Evolutionary conservation across 1,284 basidiomycete genomes (phyloP), one percentile per base, ranked within the genome.

Genomic region (Ustilago hordei): DNA sequence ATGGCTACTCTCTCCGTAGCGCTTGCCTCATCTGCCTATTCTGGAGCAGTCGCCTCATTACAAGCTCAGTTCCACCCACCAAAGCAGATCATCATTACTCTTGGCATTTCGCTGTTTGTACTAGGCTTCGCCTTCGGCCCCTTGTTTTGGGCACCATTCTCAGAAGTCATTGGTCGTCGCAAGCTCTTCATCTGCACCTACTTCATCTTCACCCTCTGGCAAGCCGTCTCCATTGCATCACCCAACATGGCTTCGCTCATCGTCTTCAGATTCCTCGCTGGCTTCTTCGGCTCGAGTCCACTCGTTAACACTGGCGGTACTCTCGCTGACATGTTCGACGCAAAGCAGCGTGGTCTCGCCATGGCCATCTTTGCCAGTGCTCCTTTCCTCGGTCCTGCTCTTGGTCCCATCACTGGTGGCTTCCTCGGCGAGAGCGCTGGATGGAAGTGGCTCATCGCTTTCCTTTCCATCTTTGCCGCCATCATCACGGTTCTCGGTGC

Each of bases 401-500:
- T 86, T 9, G 86, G 85, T 12, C 86, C 86, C 7, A 83, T 86
- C 59, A 75, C 78, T 56, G 82, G 85, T 28, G 81, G 84, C 8
- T 87, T 84, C 81, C 89, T 91, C 74, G 77, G 85, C 13, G 88
- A 89, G 17, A 80, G 87, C 0, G 87, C 87, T 5, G 86, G 81
- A 39, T 93, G 91, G 91, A 88, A 91, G 55, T 93, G 92, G 92
- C 80, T 91, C 11, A 93, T 91, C 87, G 94, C 91, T 91, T 88
- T 93, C 53, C 84, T 92, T 36, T 88, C 91, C 8, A 89, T 90
- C 41, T 93, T 94, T 78, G 86, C 88, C 28, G 89, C 88, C 19
- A 74, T 87, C 19, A 88, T 88, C 75, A 87, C 88, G 66, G 17
- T 91, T 9, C 57, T 89, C 28, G 90, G 92, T 64, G 61, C 92